These are phyloP conservation scores for Eutrema heterophyllum DNA, from an alignment of 345 rosid genomes.

Conservation along the genomic window DNA sequence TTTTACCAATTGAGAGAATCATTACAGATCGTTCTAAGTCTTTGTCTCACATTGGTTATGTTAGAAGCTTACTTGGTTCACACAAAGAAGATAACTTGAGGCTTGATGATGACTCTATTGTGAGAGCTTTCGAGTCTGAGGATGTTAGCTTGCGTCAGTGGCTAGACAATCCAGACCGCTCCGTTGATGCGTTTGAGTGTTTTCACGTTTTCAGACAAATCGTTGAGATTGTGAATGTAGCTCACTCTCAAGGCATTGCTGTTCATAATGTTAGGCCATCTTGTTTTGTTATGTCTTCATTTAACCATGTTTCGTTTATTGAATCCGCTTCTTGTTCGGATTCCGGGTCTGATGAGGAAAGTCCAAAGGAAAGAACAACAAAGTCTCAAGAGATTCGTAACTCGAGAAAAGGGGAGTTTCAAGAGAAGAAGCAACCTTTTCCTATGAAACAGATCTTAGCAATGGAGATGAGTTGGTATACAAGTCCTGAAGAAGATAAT, in stretches of 20 bases:
- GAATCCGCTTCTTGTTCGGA: slow-evolving; percentile 94
- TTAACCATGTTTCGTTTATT: slow-evolving; percentile 76
- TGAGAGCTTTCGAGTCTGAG: slow-evolving; percentile 50
- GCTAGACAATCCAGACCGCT: slow-evolving; percentile 73
- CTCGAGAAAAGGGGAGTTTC: slow-evolving; percentile 40
- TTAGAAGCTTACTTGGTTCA: slow-evolving; percentile 49
- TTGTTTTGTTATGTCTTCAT: slow-evolving; percentile 81
- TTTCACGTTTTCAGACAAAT: slow-evolving; percentile 86
- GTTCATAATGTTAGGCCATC: slow-evolving; percentile 88
- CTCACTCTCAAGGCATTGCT: slow-evolving; percentile 84
- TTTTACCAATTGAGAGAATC: slow-evolving; percentile 24
- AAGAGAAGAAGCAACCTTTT: slow-evolving; percentile 59
- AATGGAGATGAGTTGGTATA: slow-evolving; percentile 82
- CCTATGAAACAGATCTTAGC: slow-evolving; percentile 83
- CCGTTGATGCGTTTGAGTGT: slow-evolving; percentile 70
- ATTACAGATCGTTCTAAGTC: slow-evolving; percentile 29
- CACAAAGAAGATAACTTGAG: slow-evolving; percentile 43
- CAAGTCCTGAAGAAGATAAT: slow-evolving; percentile 76
- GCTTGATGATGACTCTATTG: slow-evolving; percentile 35
- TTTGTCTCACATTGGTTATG: slow-evolving; percentile 47
- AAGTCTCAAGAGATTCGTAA: slow-evolving; percentile 37
- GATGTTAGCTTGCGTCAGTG: slow-evolving; percentile 92
- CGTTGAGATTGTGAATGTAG: slow-evolving; percentile 70
- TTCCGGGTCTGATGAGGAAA: slow-evolving; percentile 78
- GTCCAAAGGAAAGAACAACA: slow-evolving; percentile 33